These are phyloP conservation scores for Rhodotorula sp. DNA, from an alignment of 1,284 basidiomycete genomes.

Conservation along the genomic window DNA sequence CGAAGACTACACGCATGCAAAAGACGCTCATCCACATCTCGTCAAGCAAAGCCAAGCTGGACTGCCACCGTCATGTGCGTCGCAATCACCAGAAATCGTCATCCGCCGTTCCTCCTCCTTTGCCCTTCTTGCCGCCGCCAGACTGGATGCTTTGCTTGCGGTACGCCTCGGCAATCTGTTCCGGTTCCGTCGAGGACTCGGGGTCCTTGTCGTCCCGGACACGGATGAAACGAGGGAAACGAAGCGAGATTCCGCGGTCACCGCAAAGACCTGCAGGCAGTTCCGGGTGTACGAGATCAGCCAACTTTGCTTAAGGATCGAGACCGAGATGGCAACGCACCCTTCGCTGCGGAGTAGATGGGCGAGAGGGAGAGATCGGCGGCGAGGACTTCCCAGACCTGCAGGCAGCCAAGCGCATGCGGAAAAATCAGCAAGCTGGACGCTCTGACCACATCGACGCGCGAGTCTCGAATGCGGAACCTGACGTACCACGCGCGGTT, in stretches of 20 bases:
- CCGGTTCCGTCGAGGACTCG: slow-evolving; percentile 87
- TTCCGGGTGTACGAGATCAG: not conserved
- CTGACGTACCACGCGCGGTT: slow-evolving; percentile 49
- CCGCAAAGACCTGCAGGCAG: slow-evolving; percentile 55
- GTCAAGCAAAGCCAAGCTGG: too few species aligned
- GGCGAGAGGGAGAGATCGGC: slow-evolving; percentile 96
- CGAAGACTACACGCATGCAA: too few species aligned
- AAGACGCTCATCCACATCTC: too few species aligned
- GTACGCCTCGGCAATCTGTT: slow-evolving; percentile 97
- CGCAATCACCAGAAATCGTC: slow-evolving; percentile 78
- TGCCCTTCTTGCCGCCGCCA: slow-evolving; percentile 55
- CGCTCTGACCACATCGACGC: slow-evolving; percentile 21
- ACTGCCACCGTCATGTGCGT: too few species aligned
- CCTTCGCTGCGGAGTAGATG: slow-evolving; percentile 94
- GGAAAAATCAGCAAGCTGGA: slow-evolving; percentile 42
- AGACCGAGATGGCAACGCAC: slow-evolving; percentile 55
- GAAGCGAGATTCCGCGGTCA: slow-evolving; percentile 83
- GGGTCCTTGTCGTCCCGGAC: slow-evolving; percentile 88
- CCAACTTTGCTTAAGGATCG: not conserved
- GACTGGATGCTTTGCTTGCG: slow-evolving; percentile 76
- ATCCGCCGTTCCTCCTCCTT: slow-evolving; percentile 55
- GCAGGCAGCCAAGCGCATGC: not conserved
- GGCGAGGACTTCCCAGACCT: slow-evolving; percentile 92
- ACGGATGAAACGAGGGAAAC: slow-evolving; percentile 91
- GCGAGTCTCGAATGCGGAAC: too few species aligned